Evolutionary conservation across 1,284 basidiomycete genomes (phyloP), one percentile per base, ranked within the genome.

Genomic region (Ganoderma boninense): DNA sequence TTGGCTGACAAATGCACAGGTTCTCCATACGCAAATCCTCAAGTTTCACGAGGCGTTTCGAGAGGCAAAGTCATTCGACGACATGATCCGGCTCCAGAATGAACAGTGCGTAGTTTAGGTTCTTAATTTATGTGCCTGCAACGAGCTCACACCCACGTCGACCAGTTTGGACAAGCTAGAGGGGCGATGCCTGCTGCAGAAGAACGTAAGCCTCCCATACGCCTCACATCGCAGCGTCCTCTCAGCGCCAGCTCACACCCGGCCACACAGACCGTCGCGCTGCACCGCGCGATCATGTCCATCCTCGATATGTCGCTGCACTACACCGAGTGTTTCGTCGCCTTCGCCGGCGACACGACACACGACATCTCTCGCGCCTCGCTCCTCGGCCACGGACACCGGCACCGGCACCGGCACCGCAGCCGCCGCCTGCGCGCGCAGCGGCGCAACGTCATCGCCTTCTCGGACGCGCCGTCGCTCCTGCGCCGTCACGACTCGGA

Each of bases 271-370:
- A 91, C 90, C 13, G 83, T 86, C 0, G 84, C 89, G 13, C 82
- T 95, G 18, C 87, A 90, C 75, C 87, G 87, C 66, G 86, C 89
- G 16, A 86, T 96, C 60, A 73, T 91, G 32, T 89, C 89, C 6
- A 87, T 95, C 67, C 84, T 96, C 49, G 92, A 95, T 79, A 89
- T 95, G 83, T 86, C 88, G 46, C 81, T 94, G 4, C 86, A 89
- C 71, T 93, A 95, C 78, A 87, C 85, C 71, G 86, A 90, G 62
- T 83, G 86, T 65, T 92, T 94, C 75, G 81, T 87, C 29, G 81
- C 89, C 0, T 89, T 90, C 74, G 84, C 87, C 13, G 90, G 89
- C 4, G 86, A 90, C 74, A 85, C 84, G 13, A 87, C 81, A 1
- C 87, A 88, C 69, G 89, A 91, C 74, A 84, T 90, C 67, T 90